Conservation (phyloP, 208 protist species). For the Leishmania martiniquensis region DNA sequence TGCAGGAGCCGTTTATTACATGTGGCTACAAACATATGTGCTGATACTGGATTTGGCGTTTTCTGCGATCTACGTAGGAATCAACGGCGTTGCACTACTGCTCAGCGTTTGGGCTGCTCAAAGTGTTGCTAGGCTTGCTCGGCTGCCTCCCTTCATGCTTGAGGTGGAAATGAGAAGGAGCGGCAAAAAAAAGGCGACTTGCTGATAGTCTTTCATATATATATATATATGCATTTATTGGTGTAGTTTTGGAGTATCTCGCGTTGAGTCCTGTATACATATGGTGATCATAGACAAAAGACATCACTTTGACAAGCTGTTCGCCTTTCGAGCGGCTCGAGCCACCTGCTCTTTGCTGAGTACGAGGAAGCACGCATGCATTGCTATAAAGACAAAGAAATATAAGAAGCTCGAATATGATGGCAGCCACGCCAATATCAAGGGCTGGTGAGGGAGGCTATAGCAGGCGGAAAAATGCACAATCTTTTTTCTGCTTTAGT, state of each 20-base stretch:
- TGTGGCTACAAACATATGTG: conserved; percentile 88
- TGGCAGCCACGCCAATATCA: background rate
- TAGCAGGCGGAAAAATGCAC: background rate
- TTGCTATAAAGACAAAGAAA: background rate
- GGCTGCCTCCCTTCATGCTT: conserved; percentile 15
- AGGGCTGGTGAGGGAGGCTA: background rate
- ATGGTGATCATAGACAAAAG: background rate
- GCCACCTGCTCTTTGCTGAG: background rate
- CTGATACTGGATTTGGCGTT: conserved; percentile 75
- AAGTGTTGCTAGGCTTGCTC: conserved; percentile 14
- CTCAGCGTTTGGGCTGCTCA: conserved; percentile 40
- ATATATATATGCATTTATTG: too few species aligned
- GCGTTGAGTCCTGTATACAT: background rate
- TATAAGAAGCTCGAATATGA: background rate
- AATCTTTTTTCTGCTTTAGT: background rate
- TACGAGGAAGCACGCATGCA: background rate
- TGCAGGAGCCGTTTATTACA: conserved; percentile 72
- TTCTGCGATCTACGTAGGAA: conserved; percentile 55
- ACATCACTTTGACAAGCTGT: background rate
- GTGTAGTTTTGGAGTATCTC: background rate
- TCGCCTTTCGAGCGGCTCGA: background rate
- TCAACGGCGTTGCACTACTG: conserved; percentile 53
- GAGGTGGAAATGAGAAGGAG: conserved; percentile 1
- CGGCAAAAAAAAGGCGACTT: conserved; percentile 18
- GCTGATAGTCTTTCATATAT: background rate